Evolutionary conservation across 2,329 filamentous ascomycete species (phyloP), one percentile per base, ranked within the genome.

Genomic region (Calonectria multiphialidica): DNA sequence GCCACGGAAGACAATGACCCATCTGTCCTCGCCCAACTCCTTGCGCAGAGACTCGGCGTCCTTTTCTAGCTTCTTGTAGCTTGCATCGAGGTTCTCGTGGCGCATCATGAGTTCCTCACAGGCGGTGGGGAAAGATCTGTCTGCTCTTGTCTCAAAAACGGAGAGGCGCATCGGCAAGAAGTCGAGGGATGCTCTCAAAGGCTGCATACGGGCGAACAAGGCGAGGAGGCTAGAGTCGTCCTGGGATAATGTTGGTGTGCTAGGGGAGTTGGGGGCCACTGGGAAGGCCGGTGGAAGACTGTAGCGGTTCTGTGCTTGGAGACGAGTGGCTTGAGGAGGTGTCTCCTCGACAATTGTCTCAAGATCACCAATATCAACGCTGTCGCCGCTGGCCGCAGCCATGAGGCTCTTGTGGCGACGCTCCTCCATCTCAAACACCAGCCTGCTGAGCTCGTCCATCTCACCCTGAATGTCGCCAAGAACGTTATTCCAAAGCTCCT

Each of bases 371-470:
- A 98, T 93, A 81, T 98, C 96, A 81, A 88, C 88, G 9, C 90
- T 89, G 49, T 93, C 92, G 21, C 91, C 91, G n/a, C 84, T 85
- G 33, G 86, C 84, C 40, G 88, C 89, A 44, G 91, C 91, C 79
- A 93, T 88, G 74, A 95, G 88, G 55, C 93, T 94, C 82, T 93
- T 93, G 83, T 98, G 96, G 59, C 97, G 90, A 75, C 95, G 93
- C 85, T 98, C 97, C 83, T 99, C 97, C 95, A 98, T 98, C 83
- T 98, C 96, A 80, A 98, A 98, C 35, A 98, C 94, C 59, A 98
- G 86, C 45, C 94, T 90, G 79, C 90, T 91, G 18, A 98, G 88
- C 53, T 93, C 92, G 75, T 97, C 94, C 84, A 91, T 93, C 84
- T 99, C 97, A 74, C 93, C 92, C 65, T 96, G 94, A 73, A 98